Evolutionary conservation across 2,329 filamentous ascomycete genomes (phyloP).

Genomic region (Elsinoe batatas): DNA sequence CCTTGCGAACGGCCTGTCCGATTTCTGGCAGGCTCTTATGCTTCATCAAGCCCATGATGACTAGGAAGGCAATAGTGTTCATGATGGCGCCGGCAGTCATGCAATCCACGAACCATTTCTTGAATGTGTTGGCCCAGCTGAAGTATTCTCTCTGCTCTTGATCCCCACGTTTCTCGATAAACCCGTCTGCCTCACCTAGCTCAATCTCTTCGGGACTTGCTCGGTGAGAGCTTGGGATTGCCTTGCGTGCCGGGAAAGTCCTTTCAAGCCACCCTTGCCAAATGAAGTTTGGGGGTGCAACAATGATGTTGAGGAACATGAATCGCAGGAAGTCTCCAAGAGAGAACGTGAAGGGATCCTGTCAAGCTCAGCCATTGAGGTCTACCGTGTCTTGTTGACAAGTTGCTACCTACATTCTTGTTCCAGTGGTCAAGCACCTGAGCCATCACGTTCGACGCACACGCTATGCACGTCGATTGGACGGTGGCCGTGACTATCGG

Average conservation of each 20-base stretch:
- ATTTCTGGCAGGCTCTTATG: conserved; percentile 12
- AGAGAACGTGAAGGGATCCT: conserved; percentile 40
- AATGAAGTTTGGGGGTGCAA: conserved; percentile 47
- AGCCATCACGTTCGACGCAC: conserved; percentile 61
- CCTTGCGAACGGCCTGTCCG: conserved; percentile 26
- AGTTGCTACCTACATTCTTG: conserved; percentile 5
- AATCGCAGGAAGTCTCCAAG: conserved; percentile 44
- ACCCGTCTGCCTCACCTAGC: conserved; percentile 20
- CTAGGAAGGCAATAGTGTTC: conserved; percentile 53
- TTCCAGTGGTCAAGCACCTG: conserved; percentile 47
- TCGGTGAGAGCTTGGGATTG: background rate
- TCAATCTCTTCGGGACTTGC: background rate
- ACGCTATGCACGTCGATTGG: conserved; percentile 56
- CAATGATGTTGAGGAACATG: conserved; percentile 43
- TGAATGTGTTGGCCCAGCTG: conserved; percentile 21
- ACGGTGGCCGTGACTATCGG: conserved; percentile 51
- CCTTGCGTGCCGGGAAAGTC: conserved; percentile 40
- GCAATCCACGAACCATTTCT: conserved; percentile 52
- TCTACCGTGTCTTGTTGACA: background rate
- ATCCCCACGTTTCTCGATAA: conserved; percentile 34
- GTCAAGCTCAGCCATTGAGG: background rate
- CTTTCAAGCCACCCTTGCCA: conserved; percentile 50
- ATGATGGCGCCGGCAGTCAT: conserved; percentile 52
- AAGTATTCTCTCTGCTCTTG: conserved; percentile 19
- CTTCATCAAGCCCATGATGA: conserved; percentile 41